Base-by-base conservation (phyloP, 2,329 filamentous ascomycete species). In the Malbranchea cinnamomea region DNA sequence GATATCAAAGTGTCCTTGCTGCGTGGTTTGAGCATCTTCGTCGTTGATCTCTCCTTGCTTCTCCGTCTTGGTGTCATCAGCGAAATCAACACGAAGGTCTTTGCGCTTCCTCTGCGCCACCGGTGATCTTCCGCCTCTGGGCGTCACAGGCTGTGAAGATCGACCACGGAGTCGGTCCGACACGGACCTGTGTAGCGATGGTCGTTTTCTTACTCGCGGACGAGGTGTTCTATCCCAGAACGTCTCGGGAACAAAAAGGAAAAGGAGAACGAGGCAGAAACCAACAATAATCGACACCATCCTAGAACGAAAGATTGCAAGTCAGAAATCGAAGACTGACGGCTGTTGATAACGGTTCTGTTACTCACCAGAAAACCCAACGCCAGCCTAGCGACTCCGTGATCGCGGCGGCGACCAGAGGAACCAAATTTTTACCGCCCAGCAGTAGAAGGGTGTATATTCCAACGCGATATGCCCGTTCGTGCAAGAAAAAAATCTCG, bases 401-500 rank as follows among this genome's bases (percentile, higher is more conserved):
- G 36, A 95, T 74, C 13, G 65, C 81, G 6, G 87, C 87, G 50
- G 82, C 91, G 14, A 91, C 75, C 14, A 94, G 59, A 0, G 87
- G 87, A 4, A 93, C 67, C 38, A 95, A 50, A 43, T 94, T 95
- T 63, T 94, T 94, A 28, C 85, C 84, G 9, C 85, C 81, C 0
- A 95, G 67, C 8, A 95, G 65, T 4, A 95, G 62, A 12, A 95
- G 57, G 0, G 85, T 94, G 49, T 95, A 95, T 14, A 95, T 84
- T 6, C 89, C 89, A 25, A 95, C 73, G 4, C 87, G 77, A 49
- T 85, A 95, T 0, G 87, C 87, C 37, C 87, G 69, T 56, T 95
- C 87, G 45, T 95, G 87, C 12, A 95, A 63, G 48, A 93, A 94
- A 60, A 85, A 95, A 36, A 95, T 94, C 53, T 95, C 87, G 3